Evolutionary conservation across 495 filamentous ascomycete species (phyloP).

Genomic region (Penicillium ucsense): DNA sequence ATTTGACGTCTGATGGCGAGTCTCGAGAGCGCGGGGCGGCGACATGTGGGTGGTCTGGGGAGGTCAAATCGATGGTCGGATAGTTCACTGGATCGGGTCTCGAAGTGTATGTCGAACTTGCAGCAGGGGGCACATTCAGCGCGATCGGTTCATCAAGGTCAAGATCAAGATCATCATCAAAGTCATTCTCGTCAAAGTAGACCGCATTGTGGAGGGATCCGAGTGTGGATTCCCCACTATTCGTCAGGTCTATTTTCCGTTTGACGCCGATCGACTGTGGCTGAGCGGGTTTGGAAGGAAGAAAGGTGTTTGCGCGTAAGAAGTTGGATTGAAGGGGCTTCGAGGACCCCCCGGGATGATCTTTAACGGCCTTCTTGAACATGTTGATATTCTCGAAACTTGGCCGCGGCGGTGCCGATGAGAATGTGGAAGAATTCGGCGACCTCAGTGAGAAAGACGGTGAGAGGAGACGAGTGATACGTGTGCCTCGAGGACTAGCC

Average conservation of each 20-base stretch:
- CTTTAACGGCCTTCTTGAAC: slow-evolving; percentile 38
- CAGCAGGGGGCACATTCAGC: slow-evolving; percentile 9
- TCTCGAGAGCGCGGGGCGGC: background rate
- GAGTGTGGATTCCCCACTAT: slow-evolving; percentile 21
- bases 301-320: slow-evolving; percentile 13
- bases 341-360: slow-evolving; percentile 23
- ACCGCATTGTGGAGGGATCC: slow-evolving; percentile 37
- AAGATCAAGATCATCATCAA: slow-evolving; percentile 42
- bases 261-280: slow-evolving; percentile 28
- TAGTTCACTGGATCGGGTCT: slow-evolving; percentile 15
- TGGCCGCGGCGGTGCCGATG: slow-evolving; percentile 15
- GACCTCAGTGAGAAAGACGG: slow-evolving; percentile 15
- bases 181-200: slow-evolving; percentile 47
- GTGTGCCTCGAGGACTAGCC: slow-evolving; percentile 7
- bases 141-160: slow-evolving; percentile 34
- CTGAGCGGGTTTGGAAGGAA: slow-evolving; percentile 12
- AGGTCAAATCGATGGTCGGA: slow-evolving; percentile 13
- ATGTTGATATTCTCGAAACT: slow-evolving; percentile 17
- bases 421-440: slow-evolving; percentile 16
- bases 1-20: slow-evolving; percentile 22
- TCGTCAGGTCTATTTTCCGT: slow-evolving; percentile 34
- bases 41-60: slow-evolving; percentile 2
- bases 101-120: slow-evolving; percentile 9
- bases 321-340: slow-evolving; percentile 32
- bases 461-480: slow-evolving; percentile 12